Evolutionary conservation across 2,329 filamentous ascomycete species (phyloP).

Genomic region (Aspergillus brunneoviolaceus): DNA sequence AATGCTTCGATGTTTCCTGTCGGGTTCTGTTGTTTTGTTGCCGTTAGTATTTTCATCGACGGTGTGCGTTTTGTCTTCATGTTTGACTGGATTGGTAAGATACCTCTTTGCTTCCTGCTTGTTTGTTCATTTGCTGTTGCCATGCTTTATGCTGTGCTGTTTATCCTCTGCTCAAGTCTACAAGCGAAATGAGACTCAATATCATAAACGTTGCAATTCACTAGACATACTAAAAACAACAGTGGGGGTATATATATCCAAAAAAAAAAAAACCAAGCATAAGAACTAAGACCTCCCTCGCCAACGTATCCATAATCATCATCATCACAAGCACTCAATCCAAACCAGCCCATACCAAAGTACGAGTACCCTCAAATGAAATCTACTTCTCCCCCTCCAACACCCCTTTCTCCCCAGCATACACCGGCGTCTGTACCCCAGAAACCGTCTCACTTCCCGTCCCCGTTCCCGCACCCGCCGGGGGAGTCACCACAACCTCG

Average conservation of each 20-base stretch:
- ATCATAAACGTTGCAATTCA: not conserved
- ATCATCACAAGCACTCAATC: not conserved
- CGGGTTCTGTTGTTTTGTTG: too few relatives aligned
- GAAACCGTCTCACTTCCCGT: not conserved
- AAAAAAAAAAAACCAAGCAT: slow-evolving; percentile 1
- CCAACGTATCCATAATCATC: slow-evolving; percentile 1
- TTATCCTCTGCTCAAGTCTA: too few relatives aligned
- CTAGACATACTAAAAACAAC: too few relatives aligned
- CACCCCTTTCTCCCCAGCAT: slow-evolving; percentile 6
- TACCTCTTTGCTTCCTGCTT: not conserved
- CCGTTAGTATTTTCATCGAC: not conserved
- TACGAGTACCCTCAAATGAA: too few relatives aligned
- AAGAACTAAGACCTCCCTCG: not conserved
- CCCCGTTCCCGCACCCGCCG: not conserved
- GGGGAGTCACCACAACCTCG: not conserved
- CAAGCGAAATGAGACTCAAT: not conserved
- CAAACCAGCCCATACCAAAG: not conserved
- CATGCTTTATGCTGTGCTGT: too few relatives aligned
- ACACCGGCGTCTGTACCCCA: slow-evolving; percentile 11
- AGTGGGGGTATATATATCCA: slow-evolving; percentile 7
- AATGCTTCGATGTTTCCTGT: not conserved
- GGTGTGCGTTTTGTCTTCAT: not conserved
- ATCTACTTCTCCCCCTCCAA: not conserved
- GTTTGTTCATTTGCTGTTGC: not conserved
- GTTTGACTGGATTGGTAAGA: not conserved